Base-by-base conservation (phyloP, 257 asterid species). In the Schizonepeta tenuifolia region DNA sequence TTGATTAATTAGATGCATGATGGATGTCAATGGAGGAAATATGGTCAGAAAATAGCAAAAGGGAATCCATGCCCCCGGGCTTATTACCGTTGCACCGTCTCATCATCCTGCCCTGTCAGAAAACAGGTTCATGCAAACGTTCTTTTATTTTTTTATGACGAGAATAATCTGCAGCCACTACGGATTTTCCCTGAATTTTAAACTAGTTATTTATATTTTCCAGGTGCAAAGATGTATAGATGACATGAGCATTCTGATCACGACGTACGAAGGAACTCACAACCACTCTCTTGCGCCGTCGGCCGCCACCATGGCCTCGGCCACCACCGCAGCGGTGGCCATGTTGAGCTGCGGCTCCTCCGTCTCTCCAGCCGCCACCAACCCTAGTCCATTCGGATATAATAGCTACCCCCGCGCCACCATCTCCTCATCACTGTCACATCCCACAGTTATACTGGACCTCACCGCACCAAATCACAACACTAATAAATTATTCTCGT, bases 11-110 rank as follows among this genome's bases (percentile, higher is more conserved):
- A 81, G 87, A 79, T 86, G 85, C 77, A 81, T 15, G 91, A 86
- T 76, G 91, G 91, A 59, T 86, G 91, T 17, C 91, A 80, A 58
- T 86, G 91, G 91, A 76, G 89, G 73, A 86, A 86, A 74, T 86
- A 86, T 13, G 91, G 91, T 18, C 91, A 86, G 57, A 86, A 86
- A 72, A 72, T 67, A 46, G 75, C 91, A 1, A 86, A 84, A 74
- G 85, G 85, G 38, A 86, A 84, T 71, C 91, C 91, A 33, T 86
- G 87, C 75, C 89, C 92, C 14, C 76, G 86, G n/a, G 87, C 86
- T 50, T 86, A 86, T 60, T 86, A 86, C 43, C 87, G 91, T 17
- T 86, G 91, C 83, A 80, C 87, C 3, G 71, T 75, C 9, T 82
- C 91, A 0, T 18, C 91, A 0, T 53, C 78, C 2, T 86, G 91